Percentiles rank a stretch among this genome's conserved stretches.
phyloP scores from a whole-genome alignment of 371 early-diverging fungal genomes.

The Mortierella polycephala region DNA sequence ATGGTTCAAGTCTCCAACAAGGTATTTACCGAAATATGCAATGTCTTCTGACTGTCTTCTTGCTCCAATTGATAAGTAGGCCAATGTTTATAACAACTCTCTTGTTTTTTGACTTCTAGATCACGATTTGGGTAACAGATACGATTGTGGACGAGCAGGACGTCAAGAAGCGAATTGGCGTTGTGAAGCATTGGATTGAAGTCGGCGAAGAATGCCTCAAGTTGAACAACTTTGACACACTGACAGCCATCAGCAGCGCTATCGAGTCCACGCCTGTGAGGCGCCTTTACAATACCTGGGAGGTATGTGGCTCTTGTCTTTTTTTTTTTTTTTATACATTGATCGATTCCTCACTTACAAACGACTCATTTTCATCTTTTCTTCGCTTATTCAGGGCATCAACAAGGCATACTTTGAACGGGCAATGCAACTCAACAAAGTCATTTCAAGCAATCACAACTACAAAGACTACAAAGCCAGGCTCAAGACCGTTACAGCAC shows the following conservation, averaged over 20 bases:
- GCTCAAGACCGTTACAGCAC: conserved; percentile 84
- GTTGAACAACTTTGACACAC: conserved; percentile 91
- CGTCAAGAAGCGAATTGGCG: conserved; percentile 74
- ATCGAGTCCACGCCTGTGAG: conserved; percentile 89
- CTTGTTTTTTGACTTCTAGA: conserved; percentile 14
- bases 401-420: conserved; percentile 68
- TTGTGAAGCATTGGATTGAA: conserved; percentile 87
- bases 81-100: background rate
- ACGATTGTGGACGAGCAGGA: conserved; percentile 81
- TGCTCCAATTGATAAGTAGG: background rate
- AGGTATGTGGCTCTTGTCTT: conserved; percentile 54
- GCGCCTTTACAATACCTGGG: conserved; percentile 89
- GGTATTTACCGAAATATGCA: conserved; percentile 10
- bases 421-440: conserved; percentile 60
- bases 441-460: conserved; percentile 84
- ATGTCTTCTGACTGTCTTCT: background rate
- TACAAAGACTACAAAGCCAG: conserved; percentile 86
- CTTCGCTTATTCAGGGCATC: conserved; percentile 47
- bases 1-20: conserved; percentile 63
- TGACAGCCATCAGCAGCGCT: conserved; percentile 89
- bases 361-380: background rate
- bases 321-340: background rate
- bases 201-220: conserved; percentile 82
- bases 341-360: background rate
- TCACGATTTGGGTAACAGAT: conserved; percentile 81